phyloP scores from a whole-genome alignment of 768 basidiomycete genomes.

The Mycena rebaudengoi region DNA sequence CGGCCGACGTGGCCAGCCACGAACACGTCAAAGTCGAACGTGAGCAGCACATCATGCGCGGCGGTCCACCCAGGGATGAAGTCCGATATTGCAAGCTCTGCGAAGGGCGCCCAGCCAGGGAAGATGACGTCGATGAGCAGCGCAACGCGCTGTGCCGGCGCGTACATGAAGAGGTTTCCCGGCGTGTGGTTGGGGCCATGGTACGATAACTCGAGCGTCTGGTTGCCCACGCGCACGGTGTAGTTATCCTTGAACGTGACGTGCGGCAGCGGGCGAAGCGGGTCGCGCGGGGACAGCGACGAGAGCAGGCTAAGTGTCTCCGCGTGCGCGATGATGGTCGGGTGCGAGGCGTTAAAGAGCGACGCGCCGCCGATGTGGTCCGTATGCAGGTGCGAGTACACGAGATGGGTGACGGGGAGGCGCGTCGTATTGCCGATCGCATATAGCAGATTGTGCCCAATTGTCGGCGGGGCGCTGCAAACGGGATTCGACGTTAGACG shows the following conservation, averaged over 20 bases:
- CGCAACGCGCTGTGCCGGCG: too few species aligned
- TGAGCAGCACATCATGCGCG: too few species aligned
- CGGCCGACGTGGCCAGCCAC: too few species aligned
- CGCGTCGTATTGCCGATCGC: constrained; percentile 6
- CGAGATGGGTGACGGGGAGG: constrained; percentile 3
- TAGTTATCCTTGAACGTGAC: not conserved
- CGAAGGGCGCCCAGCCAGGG: too few species aligned
- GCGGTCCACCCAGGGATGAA: too few species aligned
- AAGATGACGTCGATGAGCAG: too few species aligned
- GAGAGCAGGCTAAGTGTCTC: constrained; percentile 1
- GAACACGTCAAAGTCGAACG: too few species aligned
- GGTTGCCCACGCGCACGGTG: not conserved
- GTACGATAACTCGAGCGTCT: not conserved
- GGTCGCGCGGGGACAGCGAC: constrained; percentile 8
- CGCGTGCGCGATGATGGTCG: constrained; percentile 1
- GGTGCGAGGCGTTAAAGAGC: constrained; percentile 1
- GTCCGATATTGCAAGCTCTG: too few species aligned
- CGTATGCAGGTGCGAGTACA: constrained; percentile 5
- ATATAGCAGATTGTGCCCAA: constrained; percentile 10
- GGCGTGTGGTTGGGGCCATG: too few species aligned
- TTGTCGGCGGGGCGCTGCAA: constrained; percentile 1
- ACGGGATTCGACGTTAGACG: not conserved
- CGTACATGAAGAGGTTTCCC: too few species aligned
- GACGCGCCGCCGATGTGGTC: constrained; percentile 9
- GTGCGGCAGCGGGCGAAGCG: constrained; percentile 3